Evolutionary conservation across 2,329 filamentous ascomycete genomes (phyloP), one percentile per base, ranked within the genome.

Genomic region (Xylaria sp.): DNA sequence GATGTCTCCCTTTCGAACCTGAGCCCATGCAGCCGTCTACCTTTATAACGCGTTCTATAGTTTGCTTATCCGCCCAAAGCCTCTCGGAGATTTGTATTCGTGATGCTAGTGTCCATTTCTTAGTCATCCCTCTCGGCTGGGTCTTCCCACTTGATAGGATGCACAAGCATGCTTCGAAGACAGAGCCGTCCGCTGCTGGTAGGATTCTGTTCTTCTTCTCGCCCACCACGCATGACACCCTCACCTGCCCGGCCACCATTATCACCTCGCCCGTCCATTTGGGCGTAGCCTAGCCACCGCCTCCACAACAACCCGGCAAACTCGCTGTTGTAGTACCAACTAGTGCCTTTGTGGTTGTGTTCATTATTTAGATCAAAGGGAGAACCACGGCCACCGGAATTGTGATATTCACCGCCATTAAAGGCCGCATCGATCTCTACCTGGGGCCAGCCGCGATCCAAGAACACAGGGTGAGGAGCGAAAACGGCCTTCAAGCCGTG

Each of bases 241-340:
- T 82, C 82, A 48, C 81, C 85, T 60, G 81, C 83, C 69, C 79
- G 79, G 58, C 81, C 92, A 39, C 85, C 85, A 54, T 82, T 78
- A n/a, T 80, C 76, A 6, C 84, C 84, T 39, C 85, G 81, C 7
- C 84, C 84, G 68, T 88, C 85, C 75, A 82, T 79, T 76, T 88
- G 86, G 18, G 85, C 81, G 72, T 87, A 89, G 0, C 87, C 87
- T 55, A 96, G 81, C 94, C 94, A 97, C 54, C 92, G 85, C 60
- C 91, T 86, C 88, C 93, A 97, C 73, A 97, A 78, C n/a, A 91
- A 87, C 4, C 90, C 87, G 0, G 92, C 90, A 76, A 96, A 97
- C 59, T 90, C 87, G 25, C 90, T 90, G 74, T 94, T 92, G 80
- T 94, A 97, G 80, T 95, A 97, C 92, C 92, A 97, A 54, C 87